Percentiles rank a stretch among this genome's conserved stretches.
Evolutionary conservation across 2,329 filamentous ascomycete genomes (phyloP).

Genomic region (Monilinia laxa): DNA sequence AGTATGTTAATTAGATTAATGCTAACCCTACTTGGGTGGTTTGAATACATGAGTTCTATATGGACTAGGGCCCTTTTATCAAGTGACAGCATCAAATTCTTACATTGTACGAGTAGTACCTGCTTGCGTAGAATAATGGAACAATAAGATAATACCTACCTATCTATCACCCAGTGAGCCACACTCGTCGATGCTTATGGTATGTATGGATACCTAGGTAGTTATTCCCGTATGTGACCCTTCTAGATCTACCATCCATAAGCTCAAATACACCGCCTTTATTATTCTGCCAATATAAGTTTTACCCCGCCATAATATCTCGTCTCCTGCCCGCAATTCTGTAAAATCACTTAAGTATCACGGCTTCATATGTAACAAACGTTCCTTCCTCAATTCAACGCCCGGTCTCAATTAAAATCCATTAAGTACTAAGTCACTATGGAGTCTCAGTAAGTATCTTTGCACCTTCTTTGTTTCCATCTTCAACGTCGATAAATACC

Average conservation of each 20-base stretch:
- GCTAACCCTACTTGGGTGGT: background rate
- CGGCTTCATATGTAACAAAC: background rate
- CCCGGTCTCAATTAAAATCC: background rate
- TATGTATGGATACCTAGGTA: too few relatives aligned
- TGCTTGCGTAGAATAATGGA: background rate
- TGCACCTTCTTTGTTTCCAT: background rate
- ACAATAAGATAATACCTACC: background rate
- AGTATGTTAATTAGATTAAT: background rate
- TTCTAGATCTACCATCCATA: background rate
- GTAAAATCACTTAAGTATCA: background rate
- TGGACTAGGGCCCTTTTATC: background rate
- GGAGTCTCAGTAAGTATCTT: conserved; percentile 5
- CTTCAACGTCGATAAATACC: background rate
- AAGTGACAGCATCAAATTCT: background rate
- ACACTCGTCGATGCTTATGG: background rate
- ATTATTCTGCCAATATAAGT: background rate
- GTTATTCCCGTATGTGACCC: too few relatives aligned
- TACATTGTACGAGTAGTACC: too few relatives aligned
- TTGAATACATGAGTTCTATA: background rate
- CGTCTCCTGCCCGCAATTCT: background rate
- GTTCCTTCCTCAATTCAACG: background rate
- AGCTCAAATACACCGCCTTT: conserved; percentile 6
- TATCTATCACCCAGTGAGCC: too few relatives aligned
- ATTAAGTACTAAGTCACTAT: background rate
- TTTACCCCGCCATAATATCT: conserved; percentile 4